Evolutionary conservation across 768 basidiomycete species (phyloP).

Genomic region (Auriculariales sp.): DNA sequence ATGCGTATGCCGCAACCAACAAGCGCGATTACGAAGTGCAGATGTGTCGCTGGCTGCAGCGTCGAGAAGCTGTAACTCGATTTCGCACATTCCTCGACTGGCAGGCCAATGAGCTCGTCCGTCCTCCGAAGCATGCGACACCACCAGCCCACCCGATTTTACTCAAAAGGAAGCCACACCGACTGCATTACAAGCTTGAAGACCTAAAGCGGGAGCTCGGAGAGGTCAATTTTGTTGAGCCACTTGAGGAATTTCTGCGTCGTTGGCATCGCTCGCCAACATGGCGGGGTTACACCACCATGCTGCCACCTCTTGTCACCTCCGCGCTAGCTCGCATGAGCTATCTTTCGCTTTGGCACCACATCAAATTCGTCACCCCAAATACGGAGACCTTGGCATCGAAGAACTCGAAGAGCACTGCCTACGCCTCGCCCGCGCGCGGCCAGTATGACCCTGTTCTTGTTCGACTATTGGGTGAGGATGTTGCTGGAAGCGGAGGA

Average conservation of each 20-base stretch:
- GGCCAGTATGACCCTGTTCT: no score
- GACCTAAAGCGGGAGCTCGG: neutral
- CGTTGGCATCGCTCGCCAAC: neutral
- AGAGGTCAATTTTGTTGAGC: neutral
- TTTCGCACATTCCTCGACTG: neutral
- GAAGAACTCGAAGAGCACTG: conserved; percentile 35
- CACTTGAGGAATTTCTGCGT: neutral
- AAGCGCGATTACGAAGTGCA: conserved; percentile 15
- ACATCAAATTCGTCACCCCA: neutral
- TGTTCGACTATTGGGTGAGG: no score
- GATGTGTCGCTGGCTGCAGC: neutral
- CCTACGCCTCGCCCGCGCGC: no score
- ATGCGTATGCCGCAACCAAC: conserved; percentile 27
- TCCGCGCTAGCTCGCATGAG: neutral
- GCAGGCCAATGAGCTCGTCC: neutral
- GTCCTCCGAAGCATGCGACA: neutral
- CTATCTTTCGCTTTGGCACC: neutral
- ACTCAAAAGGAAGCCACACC: neutral
- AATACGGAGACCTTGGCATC: conserved; percentile 27
- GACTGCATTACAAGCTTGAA: neutral
- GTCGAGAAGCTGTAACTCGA: neutral
- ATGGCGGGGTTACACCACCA: neutral
- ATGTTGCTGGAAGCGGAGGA: no score
- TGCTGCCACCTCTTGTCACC: neutral
- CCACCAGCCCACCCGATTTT: neutral